Evolutionary conservation across 2,329 filamentous ascomycete genomes (phyloP).

Genomic region (Hyphodiscus sp.): DNA sequence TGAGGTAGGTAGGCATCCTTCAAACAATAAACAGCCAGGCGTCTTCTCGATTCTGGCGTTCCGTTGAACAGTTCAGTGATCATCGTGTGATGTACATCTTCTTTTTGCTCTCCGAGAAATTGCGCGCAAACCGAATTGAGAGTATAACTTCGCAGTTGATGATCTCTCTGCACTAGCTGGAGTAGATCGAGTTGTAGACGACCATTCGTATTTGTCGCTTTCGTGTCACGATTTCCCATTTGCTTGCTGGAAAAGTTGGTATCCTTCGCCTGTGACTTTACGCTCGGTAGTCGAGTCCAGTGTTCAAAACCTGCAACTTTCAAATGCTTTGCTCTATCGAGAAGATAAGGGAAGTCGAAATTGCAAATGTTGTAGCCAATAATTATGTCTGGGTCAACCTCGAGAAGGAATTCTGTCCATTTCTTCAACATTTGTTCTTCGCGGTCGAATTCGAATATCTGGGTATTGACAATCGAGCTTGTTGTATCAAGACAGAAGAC

Average conservation of each 20-base stretch:
- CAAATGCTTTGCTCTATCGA: slow-evolving; percentile 80
- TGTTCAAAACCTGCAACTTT: slow-evolving; percentile 77
- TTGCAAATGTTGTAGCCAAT: slow-evolving; percentile 99
- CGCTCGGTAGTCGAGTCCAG: slow-evolving; percentile 72
- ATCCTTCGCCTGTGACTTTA: slow-evolving; percentile 65
- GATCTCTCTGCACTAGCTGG: slow-evolving; percentile 90
- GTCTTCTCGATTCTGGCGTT: slow-evolving; percentile 82
- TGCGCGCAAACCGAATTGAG: slow-evolving; percentile 94
- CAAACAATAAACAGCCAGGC: slow-evolving; percentile 89
- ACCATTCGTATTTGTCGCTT: slow-evolving; percentile 90
- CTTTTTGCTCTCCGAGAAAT: slow-evolving; percentile 94
- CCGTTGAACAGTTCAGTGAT: slow-evolving; percentile 98
- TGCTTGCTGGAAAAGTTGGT: slow-evolving; percentile 95
- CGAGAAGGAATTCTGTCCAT: slow-evolving; percentile 85
- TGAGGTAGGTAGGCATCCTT: slow-evolving; percentile 97
- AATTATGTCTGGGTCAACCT: slow-evolving; percentile 93
- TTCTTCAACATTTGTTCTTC: slow-evolving; percentile 88
- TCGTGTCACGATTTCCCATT: slow-evolving; percentile 93
- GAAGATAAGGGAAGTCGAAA: slow-evolving; percentile 95
- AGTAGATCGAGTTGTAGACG: slow-evolving; percentile 87
- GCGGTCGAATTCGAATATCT: slow-evolving; percentile 74
- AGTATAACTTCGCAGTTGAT: slow-evolving; percentile 94
- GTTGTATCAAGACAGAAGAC: slow-evolving; percentile 94
- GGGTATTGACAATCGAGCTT: slow-evolving; percentile 88
- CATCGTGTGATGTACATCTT: slow-evolving; percentile 98